These are phyloP conservation scores for Solioccasus polychromus DNA, from an alignment of 768 basidiomycete genomes.

Conservation along the genomic window DNA sequence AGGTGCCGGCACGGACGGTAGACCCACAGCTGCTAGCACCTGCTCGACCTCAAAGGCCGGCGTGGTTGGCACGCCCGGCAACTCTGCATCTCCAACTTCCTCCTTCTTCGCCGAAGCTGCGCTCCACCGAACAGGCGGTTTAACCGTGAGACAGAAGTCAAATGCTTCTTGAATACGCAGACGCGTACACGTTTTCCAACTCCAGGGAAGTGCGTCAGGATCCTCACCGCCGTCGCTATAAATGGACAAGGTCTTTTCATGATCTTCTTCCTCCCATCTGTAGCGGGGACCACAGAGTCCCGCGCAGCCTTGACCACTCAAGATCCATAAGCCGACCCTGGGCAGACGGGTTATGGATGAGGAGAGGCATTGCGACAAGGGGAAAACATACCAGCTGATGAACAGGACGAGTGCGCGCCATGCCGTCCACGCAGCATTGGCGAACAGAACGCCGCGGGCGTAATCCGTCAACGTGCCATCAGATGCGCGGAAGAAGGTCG, in stretches of 20 bases:
- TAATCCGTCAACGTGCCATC: conserved; percentile 73
- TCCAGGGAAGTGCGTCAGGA: conserved; percentile 63
- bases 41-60: conserved; percentile 50
- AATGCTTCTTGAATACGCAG: conserved; percentile 74
- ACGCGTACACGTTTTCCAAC: conserved; percentile 72
- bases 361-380: not conserved
- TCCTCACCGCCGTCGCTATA: conserved; percentile 47
- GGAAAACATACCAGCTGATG: conserved; percentile 53
- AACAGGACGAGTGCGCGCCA: conserved; percentile 72
- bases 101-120: conserved; percentile 33
- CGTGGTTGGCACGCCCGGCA: conserved; percentile 29
- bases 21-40: conserved; percentile 57
- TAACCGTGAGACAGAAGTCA: conserved; percentile 69
- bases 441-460: conserved; percentile 73
- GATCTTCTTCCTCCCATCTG: conserved; percentile 80
- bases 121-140: conserved; percentile 35
- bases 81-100: conserved; percentile 17
- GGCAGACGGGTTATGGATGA: not conserved
- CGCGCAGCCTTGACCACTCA: conserved; percentile 73
- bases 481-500: conserved; percentile 64
- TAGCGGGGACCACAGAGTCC: conserved; percentile 83
- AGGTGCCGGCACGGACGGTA: conserved; percentile 46
- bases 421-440: conserved; percentile 79
- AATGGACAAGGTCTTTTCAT: conserved; percentile 53
- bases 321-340: conserved; percentile 77